Evolutionary conservation across 768 basidiomycete species (phyloP), one percentile per base, ranked within the genome.

Genomic region (Lenzites betulinus): DNA sequence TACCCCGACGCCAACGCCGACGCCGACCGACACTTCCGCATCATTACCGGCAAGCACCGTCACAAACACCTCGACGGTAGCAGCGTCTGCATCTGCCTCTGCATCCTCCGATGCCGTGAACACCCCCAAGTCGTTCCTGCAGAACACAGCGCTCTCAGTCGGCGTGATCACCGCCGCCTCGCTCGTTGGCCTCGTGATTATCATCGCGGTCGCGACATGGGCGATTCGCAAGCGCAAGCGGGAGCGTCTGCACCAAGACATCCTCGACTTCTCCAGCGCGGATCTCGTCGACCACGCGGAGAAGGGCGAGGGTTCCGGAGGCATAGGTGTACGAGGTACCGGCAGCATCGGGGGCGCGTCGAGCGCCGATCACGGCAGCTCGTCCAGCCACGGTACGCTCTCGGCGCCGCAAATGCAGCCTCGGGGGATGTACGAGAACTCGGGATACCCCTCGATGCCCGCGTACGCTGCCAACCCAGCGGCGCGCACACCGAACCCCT

Each of bases 141-240:
- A 84, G 59, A 87, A 90, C 72, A 88, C 84, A 71, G 76, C 81
- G n/a, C 75, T 86, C n/a, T 80, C 83, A 42, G 83, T 83, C 7
- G 72, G 81, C 9, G 79, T 89, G 16, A 87, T 90, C 59, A 73
- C 78, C 30, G 51, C 85, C 20, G 76, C 78, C 30, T 80, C 66
- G 1, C 77, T 88, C 59, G 67, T 85, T 58, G 64, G 74, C 59
- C 54, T 88, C 55, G 68, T 85, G 57, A 54, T 76, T 54, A 42
- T 86, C 59, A 68, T 86, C 60, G 57, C 74, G 33, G 20, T 79
- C 22, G 69, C 75, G 13, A 83, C 83, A 0, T 80, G 79, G 66
- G 70, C 74, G 13, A 49, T 88, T 46, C 82, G 88, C 49, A 78
- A 80, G 54, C 79, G 78, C 48, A 75, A 76, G 20, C 77, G 77